Evolutionary conservation across 441 rosid species (phyloP), one percentile per base, ranked within the genome.

Genomic region (Geranium incanum): DNA sequence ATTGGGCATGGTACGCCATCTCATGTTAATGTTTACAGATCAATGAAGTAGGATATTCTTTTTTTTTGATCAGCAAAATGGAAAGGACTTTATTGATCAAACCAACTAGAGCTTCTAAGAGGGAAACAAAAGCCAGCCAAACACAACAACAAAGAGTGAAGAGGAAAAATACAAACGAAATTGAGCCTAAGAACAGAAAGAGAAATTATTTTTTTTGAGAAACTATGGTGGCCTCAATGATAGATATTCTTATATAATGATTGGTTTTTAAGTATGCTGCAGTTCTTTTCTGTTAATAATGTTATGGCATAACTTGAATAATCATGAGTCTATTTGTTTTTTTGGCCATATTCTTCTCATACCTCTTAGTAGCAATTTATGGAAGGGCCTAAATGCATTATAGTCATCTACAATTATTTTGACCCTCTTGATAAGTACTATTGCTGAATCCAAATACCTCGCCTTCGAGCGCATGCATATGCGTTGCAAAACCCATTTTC

Each of bases 1-100:
- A 72, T 95, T 69, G 99, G 99, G 73, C 99, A 95, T 76, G 97
- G 99, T 94, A 82, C 68, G 81, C 69, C 69, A 67, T 73, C 7
- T 57, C 55, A 68, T 67, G 73, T 64, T 16, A 66, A 70, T 8
- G 12, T 65, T n/a, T 67, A 36, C 62, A 16, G 39, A 4, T 72
- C 67, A 39, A 28, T 37, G n/a, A 52, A 18, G 57, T 55, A 37
- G 63, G 13, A 13, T 63, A 21, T 21, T 21, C 21, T 21, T 21
- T 21, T 21, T 21, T 21, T 21, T 21, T 21, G 21, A 21, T 21
- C 21, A 21, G 21, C 21, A 21, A 21, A 21, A 21, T 21, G 21
- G 21, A 21, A 21, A 21, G 21, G 21, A 21, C 21, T 21, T 21
- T 21, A 21, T 21, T 21, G 21, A 21, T 21, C 21, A 21, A 21